Conservation (phyloP, 2,329 filamentous ascomycete species). For the Hypoxylon rubiginosum region DNA sequence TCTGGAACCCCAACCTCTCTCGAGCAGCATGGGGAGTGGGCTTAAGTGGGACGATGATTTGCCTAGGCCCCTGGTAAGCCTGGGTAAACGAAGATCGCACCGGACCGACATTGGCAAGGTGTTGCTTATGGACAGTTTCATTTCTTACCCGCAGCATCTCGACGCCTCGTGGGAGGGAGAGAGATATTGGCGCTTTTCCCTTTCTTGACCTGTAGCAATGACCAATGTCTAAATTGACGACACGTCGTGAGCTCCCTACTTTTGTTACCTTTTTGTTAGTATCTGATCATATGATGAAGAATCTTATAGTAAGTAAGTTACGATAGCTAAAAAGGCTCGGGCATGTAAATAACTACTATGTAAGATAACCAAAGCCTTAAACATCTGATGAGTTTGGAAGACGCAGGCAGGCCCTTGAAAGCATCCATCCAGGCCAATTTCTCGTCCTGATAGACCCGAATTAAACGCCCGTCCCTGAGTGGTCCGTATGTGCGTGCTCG, state of each 20-base stretch:
- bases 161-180: constrained; percentile 37
- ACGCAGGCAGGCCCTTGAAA: background rate
- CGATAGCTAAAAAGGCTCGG: background rate
- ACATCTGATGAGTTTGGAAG: background rate
- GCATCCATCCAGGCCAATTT: constrained; percentile 20
- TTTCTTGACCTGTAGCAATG: constrained; percentile 33
- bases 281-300: constrained; percentile 7
- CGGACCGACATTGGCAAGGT: constrained; percentile 33
- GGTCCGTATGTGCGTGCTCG: constrained; percentile 25
- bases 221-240: constrained; percentile 40
- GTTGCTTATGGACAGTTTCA: constrained; percentile 2
- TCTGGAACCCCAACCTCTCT: constrained; percentile 38
- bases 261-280: background rate
- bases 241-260: constrained; percentile 29
- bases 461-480: constrained; percentile 38
- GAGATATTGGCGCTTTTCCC: constrained; percentile 36
- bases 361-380: background rate
- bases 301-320: no score
- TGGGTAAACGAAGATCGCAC: constrained; percentile 34
- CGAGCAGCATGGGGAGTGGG: constrained; percentile 29
- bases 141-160: constrained; percentile 35
- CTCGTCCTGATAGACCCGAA: constrained; percentile 35
- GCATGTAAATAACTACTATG: background rate
- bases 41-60: constrained; percentile 40
- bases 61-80: constrained; percentile 24